Base-by-base conservation (phyloP, 1,284 basidiomycete genomes). In the Hemileia vastatrix region DNA sequence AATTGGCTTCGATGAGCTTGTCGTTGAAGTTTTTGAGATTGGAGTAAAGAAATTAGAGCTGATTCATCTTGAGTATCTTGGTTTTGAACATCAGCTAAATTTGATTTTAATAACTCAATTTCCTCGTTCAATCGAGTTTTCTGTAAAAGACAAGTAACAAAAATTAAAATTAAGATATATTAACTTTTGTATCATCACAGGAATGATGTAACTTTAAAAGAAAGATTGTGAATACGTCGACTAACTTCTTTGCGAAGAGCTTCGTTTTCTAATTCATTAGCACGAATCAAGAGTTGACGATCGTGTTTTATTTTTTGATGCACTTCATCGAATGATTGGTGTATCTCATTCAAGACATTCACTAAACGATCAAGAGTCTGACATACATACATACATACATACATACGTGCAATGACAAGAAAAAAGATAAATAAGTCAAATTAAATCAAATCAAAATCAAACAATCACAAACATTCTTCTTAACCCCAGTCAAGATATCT, bases 121-220 rank as follows among this genome's bases (percentile, higher is more conserved):
- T 63, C 53, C 32, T 51, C 23, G 32, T 57, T 63, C n/a, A 63
- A 21, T 44, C 48, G 48, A 52, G 44, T 31, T 51, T 48, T 54
- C 61, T 63, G 47, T 4, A 45, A 43, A 13, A 15, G 13, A 11
- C 19, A 5, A 45, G 45, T 44, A 5, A 45, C 43, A 4, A 15
- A 5, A 27, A 11, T 45, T 18, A 45, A 11, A 6, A 18, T 40
- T 21, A 32, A 18, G 24, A 23, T 8, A 23, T 8, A 23, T 52
- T 32, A 55, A 9, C 9, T 47, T n/a, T 18, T 47, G 13, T 6
- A 47, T 15, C 18, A n/a, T 50, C 49, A 24, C 21, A 23, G 49
- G 3, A 33, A 54, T 3, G 8, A 19, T 18, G 6, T 6, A n/a
- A 31, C 5, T 36, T 5, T 24, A 36, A n/a, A n/a, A 54, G 1